Conservation (phyloP, 495 filamentous ascomycete genomes). For the Barbatosphaeria neglecta region DNA sequence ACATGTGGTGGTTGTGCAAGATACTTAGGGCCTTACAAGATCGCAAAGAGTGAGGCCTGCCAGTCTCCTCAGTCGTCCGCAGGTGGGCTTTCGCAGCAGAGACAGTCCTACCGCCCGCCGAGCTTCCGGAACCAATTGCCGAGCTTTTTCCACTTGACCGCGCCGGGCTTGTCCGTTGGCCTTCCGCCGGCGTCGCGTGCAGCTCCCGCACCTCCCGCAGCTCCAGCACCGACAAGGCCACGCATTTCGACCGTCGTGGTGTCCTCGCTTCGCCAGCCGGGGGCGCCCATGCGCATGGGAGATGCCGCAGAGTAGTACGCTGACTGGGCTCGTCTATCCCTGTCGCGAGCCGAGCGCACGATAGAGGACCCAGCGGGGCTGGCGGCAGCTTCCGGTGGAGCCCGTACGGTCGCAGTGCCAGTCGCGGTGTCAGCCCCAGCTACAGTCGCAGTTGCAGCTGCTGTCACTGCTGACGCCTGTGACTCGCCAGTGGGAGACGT, state of each 20-base stretch:
- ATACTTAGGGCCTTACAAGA: not conserved
- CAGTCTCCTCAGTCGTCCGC: not conserved
- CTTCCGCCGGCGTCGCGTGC: not conserved
- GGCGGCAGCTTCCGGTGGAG: too few relatives aligned
- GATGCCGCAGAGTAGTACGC: not conserved
- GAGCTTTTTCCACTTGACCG: conserved; percentile 15
- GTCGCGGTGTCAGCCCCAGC: not conserved
- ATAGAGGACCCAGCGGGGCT: too few relatives aligned
- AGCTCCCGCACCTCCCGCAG: not conserved
- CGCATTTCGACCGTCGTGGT: not conserved
- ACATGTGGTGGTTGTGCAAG: too few relatives aligned
- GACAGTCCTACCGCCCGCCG: conserved; percentile 18
- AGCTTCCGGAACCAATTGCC: conserved; percentile 19
- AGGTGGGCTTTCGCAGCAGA: not conserved
- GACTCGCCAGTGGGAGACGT: not conserved
- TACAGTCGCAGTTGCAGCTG: not conserved
- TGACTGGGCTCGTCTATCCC: not conserved
- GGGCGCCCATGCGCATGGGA: not conserved
- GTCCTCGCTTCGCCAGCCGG: not conserved
- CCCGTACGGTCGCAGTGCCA: too few relatives aligned
- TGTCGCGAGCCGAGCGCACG: conserved; percentile 6
- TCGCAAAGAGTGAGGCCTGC: too few relatives aligned
- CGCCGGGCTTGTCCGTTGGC: conserved; percentile 1
- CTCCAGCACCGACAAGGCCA: not conserved
- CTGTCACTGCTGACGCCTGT: not conserved